Percentiles rank a stretch among this genome's conserved stretches.
Conservation (phyloP, 179 eudicot species). For the Sideroxylon spinosum region DNA sequence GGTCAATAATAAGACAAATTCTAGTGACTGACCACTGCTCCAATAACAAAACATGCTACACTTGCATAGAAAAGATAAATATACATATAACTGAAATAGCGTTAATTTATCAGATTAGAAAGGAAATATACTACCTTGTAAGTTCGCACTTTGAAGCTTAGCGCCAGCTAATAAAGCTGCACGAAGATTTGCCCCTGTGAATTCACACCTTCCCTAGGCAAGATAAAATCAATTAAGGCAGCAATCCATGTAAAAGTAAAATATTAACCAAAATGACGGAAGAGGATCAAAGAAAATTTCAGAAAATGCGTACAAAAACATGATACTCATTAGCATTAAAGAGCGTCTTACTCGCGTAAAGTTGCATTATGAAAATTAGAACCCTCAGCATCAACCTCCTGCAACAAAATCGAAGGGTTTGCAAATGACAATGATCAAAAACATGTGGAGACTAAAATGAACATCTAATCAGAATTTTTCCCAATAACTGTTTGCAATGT, state of each 20-base stretch:
- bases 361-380: conserved; percentile 87
- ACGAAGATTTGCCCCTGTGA: conserved; percentile 92
- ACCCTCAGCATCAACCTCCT: conserved; percentile 91
- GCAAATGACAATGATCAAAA: neutral
- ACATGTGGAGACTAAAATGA: neutral
- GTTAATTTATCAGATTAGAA: neutral
- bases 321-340: neutral
- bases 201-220: conserved; percentile 84
- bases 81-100: neutral
- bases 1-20: neutral
- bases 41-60: neutral
- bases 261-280: conserved; percentile 1
- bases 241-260: conserved; percentile 17
- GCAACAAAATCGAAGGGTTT: conserved; percentile 19
- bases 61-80: no score
- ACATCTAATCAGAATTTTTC: neutral
- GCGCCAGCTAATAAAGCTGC: conserved; percentile 85
- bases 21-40: conserved; percentile 6
- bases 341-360: conserved; percentile 85
- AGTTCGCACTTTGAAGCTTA: conserved; percentile 86
- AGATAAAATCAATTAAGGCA: conserved; percentile 27
- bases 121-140: conserved; percentile 60
- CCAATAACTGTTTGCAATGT: no score
- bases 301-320: neutral
- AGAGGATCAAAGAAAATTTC: conserved; percentile 15